Percentiles rank a stretch among this genome's conserved stretches.
Evolutionary conservation across 768 basidiomycete species (phyloP).

Genomic region (Floccularia luteovirens): DNA sequence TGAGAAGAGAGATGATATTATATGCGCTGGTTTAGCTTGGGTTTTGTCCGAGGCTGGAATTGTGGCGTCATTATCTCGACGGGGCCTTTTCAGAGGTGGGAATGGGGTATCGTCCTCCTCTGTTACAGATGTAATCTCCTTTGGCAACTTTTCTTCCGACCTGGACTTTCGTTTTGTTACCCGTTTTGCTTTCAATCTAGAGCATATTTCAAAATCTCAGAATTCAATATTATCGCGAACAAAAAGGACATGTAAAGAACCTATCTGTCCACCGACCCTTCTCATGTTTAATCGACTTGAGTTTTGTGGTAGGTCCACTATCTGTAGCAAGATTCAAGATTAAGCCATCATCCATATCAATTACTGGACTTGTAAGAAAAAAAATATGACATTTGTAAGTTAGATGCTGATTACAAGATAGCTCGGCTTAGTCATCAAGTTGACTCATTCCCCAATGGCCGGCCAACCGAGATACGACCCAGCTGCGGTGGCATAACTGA

Average conservation of each 20-base stretch:
- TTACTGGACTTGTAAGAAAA: constrained; percentile 1
- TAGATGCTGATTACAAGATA: not conserved
- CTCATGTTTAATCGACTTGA: constrained; percentile 32
- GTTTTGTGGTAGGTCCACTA: constrained; percentile 17
- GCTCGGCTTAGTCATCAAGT: too few relatives aligned
- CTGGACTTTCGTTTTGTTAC: constrained; percentile 51
- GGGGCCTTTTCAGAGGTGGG: constrained; percentile 41
- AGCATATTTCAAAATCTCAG: too few relatives aligned
- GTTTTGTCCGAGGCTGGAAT: constrained; percentile 10
- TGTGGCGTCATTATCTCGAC: constrained; percentile 17
- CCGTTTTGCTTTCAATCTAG: constrained; percentile 71
- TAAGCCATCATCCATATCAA: constrained; percentile 62
- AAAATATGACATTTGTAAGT: not conserved
- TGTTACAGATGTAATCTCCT: constrained; percentile 3
- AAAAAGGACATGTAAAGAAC: constrained; percentile 27
- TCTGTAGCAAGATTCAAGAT: constrained; percentile 63
- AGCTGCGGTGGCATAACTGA: too few relatives aligned
- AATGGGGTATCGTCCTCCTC: constrained; percentile 16
- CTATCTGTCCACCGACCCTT: constrained; percentile 76
- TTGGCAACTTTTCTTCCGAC: constrained; percentile 19
- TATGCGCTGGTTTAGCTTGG: constrained; percentile 34
- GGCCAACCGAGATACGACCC: too few relatives aligned
- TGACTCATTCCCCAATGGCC: too few relatives aligned
- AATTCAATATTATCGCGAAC: constrained; percentile 4
- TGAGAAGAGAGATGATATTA: constrained; percentile 88